phyloP scores from a whole-genome alignment of 352 stramenopile genomes.

The Globisporangium mamillatum region DNA sequence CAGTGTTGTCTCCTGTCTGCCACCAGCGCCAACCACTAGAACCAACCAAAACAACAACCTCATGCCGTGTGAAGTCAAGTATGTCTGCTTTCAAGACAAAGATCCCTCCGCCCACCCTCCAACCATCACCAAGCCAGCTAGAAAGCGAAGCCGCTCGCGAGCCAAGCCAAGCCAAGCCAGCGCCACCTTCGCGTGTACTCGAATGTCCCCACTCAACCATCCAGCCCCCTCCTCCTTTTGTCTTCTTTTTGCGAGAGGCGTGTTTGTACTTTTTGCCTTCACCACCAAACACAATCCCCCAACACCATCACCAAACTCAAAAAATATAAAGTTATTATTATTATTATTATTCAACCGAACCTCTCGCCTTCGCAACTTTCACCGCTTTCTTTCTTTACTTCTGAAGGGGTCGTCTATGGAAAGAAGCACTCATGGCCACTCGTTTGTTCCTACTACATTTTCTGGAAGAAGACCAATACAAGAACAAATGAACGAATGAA shows the following conservation, averaged over 20 bases:
- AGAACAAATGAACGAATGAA: slow-evolving; percentile 1
- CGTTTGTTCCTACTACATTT: not conserved
- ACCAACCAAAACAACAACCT: not conserved
- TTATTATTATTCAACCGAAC: slow-evolving; percentile 29
- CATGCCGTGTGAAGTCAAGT: slow-evolving; percentile 14
- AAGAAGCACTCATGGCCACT: slow-evolving; percentile 4
- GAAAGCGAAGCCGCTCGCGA: not conserved
- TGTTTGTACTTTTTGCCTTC: slow-evolving; percentile 18
- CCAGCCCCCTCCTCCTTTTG: slow-evolving; percentile 12
- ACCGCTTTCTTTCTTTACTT: not conserved
- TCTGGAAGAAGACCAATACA: not conserved
- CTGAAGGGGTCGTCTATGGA: not conserved
- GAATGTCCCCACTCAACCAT: slow-evolving; percentile 3
- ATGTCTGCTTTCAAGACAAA: slow-evolving; percentile 7
- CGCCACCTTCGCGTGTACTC: not conserved
- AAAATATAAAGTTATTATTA: slow-evolving; percentile 27
- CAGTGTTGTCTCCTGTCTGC: slow-evolving; percentile 19
- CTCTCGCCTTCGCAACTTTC: not conserved
- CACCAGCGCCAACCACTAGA: not conserved
- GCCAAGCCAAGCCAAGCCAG: not conserved
- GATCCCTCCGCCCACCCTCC: not conserved
- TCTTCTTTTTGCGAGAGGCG: slow-evolving; percentile 13
- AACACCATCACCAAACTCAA: slow-evolving; percentile 13
- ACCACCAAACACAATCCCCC: slow-evolving; percentile 4
- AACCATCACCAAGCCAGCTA: slow-evolving; percentile 2